Percentiles rank a stretch among this genome's conserved stretches.
phyloP scores from a whole-genome alignment of 2,329 filamentous ascomycete species.

The Monosporascus sp. region DNA sequence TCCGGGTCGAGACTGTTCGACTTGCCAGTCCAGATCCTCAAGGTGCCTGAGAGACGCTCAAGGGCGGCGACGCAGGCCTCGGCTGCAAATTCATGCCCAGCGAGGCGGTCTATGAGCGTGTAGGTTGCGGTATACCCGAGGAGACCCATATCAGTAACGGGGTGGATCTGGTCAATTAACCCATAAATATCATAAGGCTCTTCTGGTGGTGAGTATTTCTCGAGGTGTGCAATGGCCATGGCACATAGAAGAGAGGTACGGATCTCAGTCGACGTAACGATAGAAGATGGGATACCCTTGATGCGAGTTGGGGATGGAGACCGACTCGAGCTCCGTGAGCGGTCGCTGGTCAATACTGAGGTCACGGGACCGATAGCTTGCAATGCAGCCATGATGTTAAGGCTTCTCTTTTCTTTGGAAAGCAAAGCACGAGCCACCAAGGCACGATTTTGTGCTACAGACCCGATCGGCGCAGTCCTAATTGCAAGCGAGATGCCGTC shows the following conservation, averaged over 20 bases:
- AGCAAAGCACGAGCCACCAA: conserved; percentile 55
- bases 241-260: conserved; percentile 54
- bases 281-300: conserved; percentile 39
- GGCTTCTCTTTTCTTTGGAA: conserved; percentile 45
- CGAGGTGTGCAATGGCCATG: conserved; percentile 55
- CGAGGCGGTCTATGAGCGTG: conserved; percentile 50
- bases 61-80: conserved; percentile 43
- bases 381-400: conserved; percentile 51
- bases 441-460: conserved; percentile 59
- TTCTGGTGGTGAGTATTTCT: conserved; percentile 34
- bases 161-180: conserved; percentile 39
- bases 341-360: conserved; percentile 26
- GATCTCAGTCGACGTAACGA: conserved; percentile 44
- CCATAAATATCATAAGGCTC: conserved; percentile 44
- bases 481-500: conserved; percentile 62
- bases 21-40: conserved; percentile 56
- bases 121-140: conserved; percentile 56
- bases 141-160: conserved; percentile 42
- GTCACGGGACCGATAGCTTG: conserved; percentile 42
- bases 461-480: conserved; percentile 70
- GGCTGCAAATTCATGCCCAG: conserved; percentile 40
- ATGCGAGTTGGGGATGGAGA: conserved; percentile 30
- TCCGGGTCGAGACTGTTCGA: conserved; percentile 45
- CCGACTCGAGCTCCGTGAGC: conserved; percentile 3
- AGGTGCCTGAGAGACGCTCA: conserved; percentile 50